Evolutionary conservation across 2,329 filamentous ascomycete species (phyloP).

Genomic region (Pyrenophora tritici-repentis): DNA sequence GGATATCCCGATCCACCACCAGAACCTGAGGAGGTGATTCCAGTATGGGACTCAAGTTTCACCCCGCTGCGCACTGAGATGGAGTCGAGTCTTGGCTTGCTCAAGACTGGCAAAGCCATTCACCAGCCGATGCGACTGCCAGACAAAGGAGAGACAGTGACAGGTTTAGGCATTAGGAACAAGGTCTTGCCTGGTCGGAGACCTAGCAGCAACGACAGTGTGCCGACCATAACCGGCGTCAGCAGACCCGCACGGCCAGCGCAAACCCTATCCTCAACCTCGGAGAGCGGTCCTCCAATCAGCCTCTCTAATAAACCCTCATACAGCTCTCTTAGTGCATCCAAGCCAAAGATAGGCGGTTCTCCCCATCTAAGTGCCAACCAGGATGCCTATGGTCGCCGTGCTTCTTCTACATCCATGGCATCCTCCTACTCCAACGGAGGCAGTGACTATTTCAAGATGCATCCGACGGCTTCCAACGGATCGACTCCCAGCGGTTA

Average conservation of each 20-base stretch:
- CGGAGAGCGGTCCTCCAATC: constrained; percentile 37
- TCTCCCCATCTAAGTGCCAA: constrained; percentile 44
- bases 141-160: constrained; percentile 53
- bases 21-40: constrained; percentile 71
- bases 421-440: constrained; percentile 38
- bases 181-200: constrained; percentile 42
- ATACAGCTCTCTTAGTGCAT: constrained; percentile 39
- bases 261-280: constrained; percentile 29
- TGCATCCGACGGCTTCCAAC: constrained; percentile 50
- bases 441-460: constrained; percentile 47
- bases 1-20: constrained; percentile 74
- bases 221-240: constrained; percentile 30
- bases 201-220: constrained; percentile 43
- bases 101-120: constrained; percentile 70
- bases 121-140: constrained; percentile 60
- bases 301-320: constrained; percentile 45
- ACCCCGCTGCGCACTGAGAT: constrained; percentile 67
- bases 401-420: constrained; percentile 40
- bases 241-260: constrained; percentile 36
- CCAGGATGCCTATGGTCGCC: constrained; percentile 34
- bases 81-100: constrained; percentile 64
- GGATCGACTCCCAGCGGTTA: constrained; percentile 23
- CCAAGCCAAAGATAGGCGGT: constrained; percentile 40
- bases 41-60: constrained; percentile 67
- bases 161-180: constrained; percentile 55